A percentile compares a stretch with the other conserved stretches of the same genome.
phyloP scores from a whole-genome alignment of 2,329 filamentous ascomycete species.

The Aspergillus ruber region DNA sequence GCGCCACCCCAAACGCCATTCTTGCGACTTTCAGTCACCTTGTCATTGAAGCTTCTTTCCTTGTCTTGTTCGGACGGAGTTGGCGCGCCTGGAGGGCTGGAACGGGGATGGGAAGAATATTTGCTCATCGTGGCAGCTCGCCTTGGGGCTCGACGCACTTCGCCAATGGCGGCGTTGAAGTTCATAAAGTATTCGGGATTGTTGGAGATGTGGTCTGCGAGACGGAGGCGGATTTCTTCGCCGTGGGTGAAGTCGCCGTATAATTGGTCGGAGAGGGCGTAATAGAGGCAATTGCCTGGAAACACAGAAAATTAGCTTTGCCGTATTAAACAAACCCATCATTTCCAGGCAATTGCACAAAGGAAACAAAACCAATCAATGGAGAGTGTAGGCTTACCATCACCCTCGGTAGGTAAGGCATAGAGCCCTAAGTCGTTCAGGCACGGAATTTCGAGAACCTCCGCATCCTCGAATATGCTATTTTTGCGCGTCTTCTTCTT shows the following conservation, averaged over 20 bases:
- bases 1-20: constrained; percentile 60
- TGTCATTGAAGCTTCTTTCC: constrained; percentile 52
- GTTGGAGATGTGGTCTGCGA: constrained; percentile 57
- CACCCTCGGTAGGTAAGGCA: constrained; percentile 53
- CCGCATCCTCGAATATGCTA: constrained; percentile 14
- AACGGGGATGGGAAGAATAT: constrained; percentile 44
- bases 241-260: constrained; percentile 56
- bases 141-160: constrained; percentile 53
- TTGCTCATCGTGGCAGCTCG: constrained; percentile 40
- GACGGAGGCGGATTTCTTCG: constrained; percentile 50
- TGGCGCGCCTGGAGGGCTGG: constrained; percentile 37
- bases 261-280: constrained; percentile 61
- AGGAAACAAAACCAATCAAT: neutral
- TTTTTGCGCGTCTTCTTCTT: constrained; percentile 8
- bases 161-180: constrained; percentile 54
- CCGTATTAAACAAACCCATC: constrained; percentile 9
- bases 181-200: constrained; percentile 58
- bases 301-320: constrained; percentile 6
- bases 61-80: constrained; percentile 47
- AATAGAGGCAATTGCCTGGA: constrained; percentile 65
- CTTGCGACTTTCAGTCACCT: constrained; percentile 55
- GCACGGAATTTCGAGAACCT: constrained; percentile 34
- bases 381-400: constrained; percentile 46
- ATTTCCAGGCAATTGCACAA: neutral
- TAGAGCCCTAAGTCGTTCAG: constrained; percentile 54